A percentile compares a stretch with the other conserved stretches of the same genome.
These are phyloP conservation scores for Populus deltoides DNA, from an alignment of 345 rosid species.

Conservation along the genomic window DNA sequence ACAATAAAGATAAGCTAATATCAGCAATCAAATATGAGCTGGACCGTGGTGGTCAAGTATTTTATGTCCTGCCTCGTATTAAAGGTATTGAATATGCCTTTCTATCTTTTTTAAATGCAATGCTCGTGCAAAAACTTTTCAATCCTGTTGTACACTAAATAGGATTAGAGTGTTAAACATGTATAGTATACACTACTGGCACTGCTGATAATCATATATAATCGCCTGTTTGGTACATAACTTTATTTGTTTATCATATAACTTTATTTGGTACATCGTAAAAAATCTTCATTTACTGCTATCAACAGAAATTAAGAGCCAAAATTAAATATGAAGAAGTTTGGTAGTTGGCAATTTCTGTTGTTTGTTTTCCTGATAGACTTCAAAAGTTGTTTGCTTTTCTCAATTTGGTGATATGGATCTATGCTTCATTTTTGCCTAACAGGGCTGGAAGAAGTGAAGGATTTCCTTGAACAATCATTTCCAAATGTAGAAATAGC, in stretches of 20 bases:
- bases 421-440: slow-evolving; percentile 17
- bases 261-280: no score
- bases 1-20: slow-evolving; percentile 55
- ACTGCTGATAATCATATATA: not conserved
- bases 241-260: not conserved
- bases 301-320: not conserved
- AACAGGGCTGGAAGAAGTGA: slow-evolving; percentile 86
- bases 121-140: not conserved
- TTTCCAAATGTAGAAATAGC: slow-evolving; percentile 76
- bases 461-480: slow-evolving; percentile 67
- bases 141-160: not conserved
- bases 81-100: slow-evolving; percentile 47
- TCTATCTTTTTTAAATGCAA: not conserved
- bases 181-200: not conserved
- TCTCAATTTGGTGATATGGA: slow-evolving; percentile 6
- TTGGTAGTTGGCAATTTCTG: not conserved
- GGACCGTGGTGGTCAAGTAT: slow-evolving; percentile 89
- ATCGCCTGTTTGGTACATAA: not conserved
- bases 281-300: not conserved
- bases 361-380: not conserved
- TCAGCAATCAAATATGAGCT: slow-evolving; percentile 77
- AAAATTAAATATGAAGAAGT: not conserved
- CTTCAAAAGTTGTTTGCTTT: slow-evolving; percentile 6
- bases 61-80: slow-evolving; percentile 91
- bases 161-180: not conserved